Evolutionary conservation across 345 rosid species (phyloP).

Genomic region (Eutrema heterophyllum): DNA sequence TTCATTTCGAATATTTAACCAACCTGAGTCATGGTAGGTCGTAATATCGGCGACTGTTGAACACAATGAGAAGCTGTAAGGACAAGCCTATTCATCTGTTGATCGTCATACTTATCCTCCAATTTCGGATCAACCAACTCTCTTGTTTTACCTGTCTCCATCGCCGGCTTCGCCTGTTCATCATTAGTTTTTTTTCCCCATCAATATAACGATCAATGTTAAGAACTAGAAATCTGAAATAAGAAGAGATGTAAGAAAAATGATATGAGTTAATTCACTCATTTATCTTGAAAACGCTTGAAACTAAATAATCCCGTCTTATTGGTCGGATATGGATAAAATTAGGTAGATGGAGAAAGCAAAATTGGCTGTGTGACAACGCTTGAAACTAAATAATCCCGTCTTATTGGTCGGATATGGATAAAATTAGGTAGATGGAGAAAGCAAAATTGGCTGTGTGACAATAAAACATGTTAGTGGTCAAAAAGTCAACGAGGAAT

Average conservation of each 20-base stretch:
- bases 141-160: constrained; percentile 62
- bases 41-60: constrained; percentile 68
- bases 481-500: neutral
- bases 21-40: constrained; percentile 89
- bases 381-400: too few species aligned
- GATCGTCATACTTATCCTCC: constrained; percentile 50
- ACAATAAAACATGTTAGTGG: neutral
- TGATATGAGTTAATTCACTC: too few species aligned
- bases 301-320: too few species aligned
- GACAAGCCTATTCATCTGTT: constrained; percentile 58
- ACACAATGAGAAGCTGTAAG: constrained; percentile 76
- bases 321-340: too few species aligned
- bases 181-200: neutral
- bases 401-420: too few species aligned
- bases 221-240: too few species aligned
- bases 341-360: too few species aligned
- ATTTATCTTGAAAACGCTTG: too few species aligned
- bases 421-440: too few species aligned
- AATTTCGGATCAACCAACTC: constrained; percentile 65
- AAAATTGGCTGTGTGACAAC: too few species aligned
- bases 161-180: constrained; percentile 70
- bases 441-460: neutral
- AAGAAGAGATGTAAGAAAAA: too few species aligned
- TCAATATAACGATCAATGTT: neutral
- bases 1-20: neutral